A percentile compares a stretch with the other conserved stretches of the same genome.
Conservation (phyloP, 2,329 filamentous ascomycete genomes). For the Fusarium sp. region DNA sequence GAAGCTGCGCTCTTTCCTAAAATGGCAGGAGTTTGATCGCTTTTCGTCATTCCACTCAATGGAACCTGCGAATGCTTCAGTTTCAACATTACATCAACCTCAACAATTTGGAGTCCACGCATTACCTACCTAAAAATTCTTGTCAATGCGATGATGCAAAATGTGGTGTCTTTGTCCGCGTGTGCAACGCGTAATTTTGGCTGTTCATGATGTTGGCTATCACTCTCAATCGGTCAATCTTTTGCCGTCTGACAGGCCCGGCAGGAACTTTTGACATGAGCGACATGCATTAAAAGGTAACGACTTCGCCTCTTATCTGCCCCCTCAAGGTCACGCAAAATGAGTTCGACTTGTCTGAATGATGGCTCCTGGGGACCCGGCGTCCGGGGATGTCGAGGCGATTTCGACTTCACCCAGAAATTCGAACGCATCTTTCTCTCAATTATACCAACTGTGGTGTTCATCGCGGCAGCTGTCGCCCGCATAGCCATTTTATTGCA, state of each 20-base stretch:
- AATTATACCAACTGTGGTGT: slow-evolving; percentile 53
- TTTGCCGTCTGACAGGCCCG: slow-evolving; percentile 10
- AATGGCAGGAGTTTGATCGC: neutral
- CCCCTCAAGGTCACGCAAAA: neutral
- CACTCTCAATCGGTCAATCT: slow-evolving; percentile 1
- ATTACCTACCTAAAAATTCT: neutral
- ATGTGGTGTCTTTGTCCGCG: neutral
- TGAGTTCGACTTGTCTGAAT: slow-evolving; percentile 44
- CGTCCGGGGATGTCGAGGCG: slow-evolving; percentile 57
- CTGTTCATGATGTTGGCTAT: neutral
- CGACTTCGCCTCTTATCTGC: neutral
- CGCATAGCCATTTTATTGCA: slow-evolving; percentile 47
- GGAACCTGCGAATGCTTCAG: neutral
- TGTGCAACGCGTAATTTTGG: neutral
- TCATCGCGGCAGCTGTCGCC: slow-evolving; percentile 49
- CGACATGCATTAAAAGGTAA: neutral
- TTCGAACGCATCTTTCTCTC: slow-evolving; percentile 61
- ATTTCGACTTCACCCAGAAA: slow-evolving; percentile 62
- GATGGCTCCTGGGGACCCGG: slow-evolving; percentile 55
- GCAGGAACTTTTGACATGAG: neutral
- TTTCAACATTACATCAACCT: neutral
- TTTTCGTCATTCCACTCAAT: neutral
- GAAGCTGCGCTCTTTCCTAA: neutral
- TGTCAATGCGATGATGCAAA: too few species aligned
- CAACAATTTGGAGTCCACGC: neutral